Evolutionary conservation across 1,284 basidiomycete genomes (phyloP).

Genomic region (Tremellales sp.): DNA sequence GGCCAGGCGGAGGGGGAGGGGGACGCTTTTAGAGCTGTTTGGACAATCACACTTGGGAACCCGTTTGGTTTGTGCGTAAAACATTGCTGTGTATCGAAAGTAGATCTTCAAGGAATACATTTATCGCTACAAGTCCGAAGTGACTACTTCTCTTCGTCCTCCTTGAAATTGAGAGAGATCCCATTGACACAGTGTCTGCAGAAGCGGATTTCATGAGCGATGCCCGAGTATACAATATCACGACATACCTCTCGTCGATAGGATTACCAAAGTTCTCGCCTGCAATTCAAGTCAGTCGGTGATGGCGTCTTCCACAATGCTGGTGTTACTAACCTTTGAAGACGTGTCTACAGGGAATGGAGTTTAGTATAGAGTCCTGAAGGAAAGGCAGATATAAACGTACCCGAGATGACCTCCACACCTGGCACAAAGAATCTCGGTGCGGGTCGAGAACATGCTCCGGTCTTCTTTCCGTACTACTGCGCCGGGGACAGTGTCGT

Average conservation of each 20-base stretch:
- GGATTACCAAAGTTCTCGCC: conserved; percentile 61
- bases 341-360: too few relatives aligned
- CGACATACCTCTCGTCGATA: conserved; percentile 25
- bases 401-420: conserved; percentile 38
- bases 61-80: neutral
- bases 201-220: conserved; percentile 54
- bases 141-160: conserved; percentile 49
- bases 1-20: too few relatives aligned
- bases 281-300: too few relatives aligned
- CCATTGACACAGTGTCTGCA: conserved; percentile 84
- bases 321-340: too few relatives aligned
- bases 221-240: conserved; percentile 6
- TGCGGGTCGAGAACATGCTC: conserved; percentile 49
- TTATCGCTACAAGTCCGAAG: conserved; percentile 4
- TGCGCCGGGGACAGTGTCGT: conserved; percentile 87
- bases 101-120: too few relatives aligned
- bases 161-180: conserved; percentile 72
- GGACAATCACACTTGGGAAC: too few relatives aligned
- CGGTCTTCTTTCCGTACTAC: conserved; percentile 57
- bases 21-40: too few relatives aligned
- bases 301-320: too few relatives aligned
- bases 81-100: neutral
- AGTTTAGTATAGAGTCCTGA: too few relatives aligned
- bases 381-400: neutral
- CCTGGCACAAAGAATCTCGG: conserved; percentile 47